phyloP scores from a whole-genome alignment of 192 early-diverging fungal species.

The Gonapodya sp. region DNA sequence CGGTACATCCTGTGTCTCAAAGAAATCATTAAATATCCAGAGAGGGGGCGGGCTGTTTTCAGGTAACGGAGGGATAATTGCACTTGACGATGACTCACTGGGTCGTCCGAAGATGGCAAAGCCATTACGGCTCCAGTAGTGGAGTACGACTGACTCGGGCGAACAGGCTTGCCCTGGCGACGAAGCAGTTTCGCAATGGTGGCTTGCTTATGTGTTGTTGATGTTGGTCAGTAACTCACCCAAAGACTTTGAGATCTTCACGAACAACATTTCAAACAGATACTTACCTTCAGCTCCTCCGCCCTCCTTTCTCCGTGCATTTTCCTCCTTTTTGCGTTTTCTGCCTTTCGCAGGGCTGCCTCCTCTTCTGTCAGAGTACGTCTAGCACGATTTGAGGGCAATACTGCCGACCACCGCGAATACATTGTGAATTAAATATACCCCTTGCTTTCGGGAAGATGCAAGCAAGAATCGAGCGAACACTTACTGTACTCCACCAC shows the following conservation, averaged over 20 bases:
- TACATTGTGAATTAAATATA: neutral
- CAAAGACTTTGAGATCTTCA: no score
- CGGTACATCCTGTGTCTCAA: no score
- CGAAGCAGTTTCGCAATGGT: neutral
- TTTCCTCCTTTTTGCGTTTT: neutral
- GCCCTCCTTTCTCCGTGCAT: neutral
- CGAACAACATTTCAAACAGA: no score
- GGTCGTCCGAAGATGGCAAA: no score
- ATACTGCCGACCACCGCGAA: neutral
- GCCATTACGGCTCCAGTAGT: no score
- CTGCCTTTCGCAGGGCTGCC: neutral
- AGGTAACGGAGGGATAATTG: no score
- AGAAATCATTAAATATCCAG: no score
- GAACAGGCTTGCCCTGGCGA: neutral
- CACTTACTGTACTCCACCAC: neutral
- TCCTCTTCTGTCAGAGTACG: neutral
- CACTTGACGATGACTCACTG: no score
- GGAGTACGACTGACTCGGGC: no score
- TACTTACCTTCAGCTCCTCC: neutral
- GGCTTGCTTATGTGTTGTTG: neutral
- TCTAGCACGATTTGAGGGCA: neutral
- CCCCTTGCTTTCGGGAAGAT: neutral
- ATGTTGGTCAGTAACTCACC: neutral
- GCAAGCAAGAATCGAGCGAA: neutral
- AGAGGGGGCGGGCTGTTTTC: no score